Evolutionary conservation across 768 basidiomycete genomes (phyloP), one percentile per base, ranked within the genome.

Genomic region (Xerocomus potaroensis): DNA sequence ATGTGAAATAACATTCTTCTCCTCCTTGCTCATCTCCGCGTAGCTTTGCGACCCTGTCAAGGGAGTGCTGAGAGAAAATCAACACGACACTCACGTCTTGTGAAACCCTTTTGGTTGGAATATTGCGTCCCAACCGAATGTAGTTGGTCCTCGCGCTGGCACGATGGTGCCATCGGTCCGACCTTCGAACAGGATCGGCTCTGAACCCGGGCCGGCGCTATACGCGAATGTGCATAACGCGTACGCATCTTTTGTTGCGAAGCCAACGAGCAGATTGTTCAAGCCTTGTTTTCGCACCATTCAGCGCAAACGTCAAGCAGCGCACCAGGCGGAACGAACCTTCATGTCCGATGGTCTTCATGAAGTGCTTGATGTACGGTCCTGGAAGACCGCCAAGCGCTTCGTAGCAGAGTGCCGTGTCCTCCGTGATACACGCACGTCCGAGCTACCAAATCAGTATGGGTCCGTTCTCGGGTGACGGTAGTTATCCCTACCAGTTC

Each of bases 201-300:
- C 84, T 2, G 77, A 57, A 62, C 80, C 83, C 21, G 93, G 91
- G 0, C 92, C 91, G 0, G 84, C 72, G 31, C 86, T 87, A 63
- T 96, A 98, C 6, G 94, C 95, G 57, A 98, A 98, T 2, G 96
- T 98, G 68, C 95, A 98, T 7, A 97, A 72, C 0, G 95, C 94
- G 58, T 85, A 87, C 0, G 96, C 96, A 11, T 75, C 79, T 47
- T 78, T 87, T 1, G 81, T 86, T 0, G 76, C 69, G 61, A 97
- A 97, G 18, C 80, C 81, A 8, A 69, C 76, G 14, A 98, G 78
- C 60, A 99, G 70, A 39, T 74, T 83, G 64, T 96, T 94, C 18
- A 99, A 73, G 27, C 85, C 85, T 85, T 50, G 22, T 22, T 41
- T 27, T 27, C 26, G 6, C 10, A 29, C 12, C 18, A 19, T n/a